phyloP scores from a whole-genome alignment of 129 eudicot species.

The Chrysanthemum seticuspe region DNA sequence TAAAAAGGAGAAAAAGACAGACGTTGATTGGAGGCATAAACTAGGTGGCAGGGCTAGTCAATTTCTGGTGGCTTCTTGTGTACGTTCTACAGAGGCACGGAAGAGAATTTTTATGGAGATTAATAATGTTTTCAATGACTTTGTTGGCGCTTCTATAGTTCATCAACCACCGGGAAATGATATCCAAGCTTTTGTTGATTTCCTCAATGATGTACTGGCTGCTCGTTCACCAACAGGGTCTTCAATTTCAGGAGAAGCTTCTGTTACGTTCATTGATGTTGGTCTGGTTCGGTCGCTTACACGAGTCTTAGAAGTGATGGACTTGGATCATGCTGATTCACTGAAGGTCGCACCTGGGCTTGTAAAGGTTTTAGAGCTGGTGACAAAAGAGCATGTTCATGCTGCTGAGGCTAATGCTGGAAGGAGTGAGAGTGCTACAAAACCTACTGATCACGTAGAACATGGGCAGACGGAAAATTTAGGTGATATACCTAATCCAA shows the following conservation, averaged over 20 bases:
- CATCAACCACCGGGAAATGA: slow-evolving; percentile 68
- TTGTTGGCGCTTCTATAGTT: slow-evolving; percentile 59
- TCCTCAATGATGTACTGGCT: slow-evolving; percentile 78
- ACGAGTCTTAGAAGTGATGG: slow-evolving; percentile 65
- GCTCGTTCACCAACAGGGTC: slow-evolving; percentile 92
- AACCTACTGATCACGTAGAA: slow-evolving; percentile 48
- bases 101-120: slow-evolving; percentile 74
- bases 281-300: slow-evolving; percentile 80
- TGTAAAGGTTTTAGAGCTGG: slow-evolving; percentile 82
- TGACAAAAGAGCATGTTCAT: slow-evolving; percentile 89
- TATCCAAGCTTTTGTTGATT: slow-evolving; percentile 65
- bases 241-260: slow-evolving; percentile 78
- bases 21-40: slow-evolving; percentile 89
- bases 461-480: slow-evolving; percentile 42
- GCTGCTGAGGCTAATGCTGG: slow-evolving; percentile 65
- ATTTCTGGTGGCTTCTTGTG: slow-evolving; percentile 85
- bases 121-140: slow-evolving; percentile 54
- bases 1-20: slow-evolving; percentile 64
- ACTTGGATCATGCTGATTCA: slow-evolving; percentile 81
- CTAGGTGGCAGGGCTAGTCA: slow-evolving; percentile 76
- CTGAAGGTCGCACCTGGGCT: slow-evolving; percentile 76
- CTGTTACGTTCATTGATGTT: slow-evolving; percentile 84
- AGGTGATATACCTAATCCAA: slow-evolving; percentile 49
- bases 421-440: slow-evolving; percentile 50
- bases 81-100: slow-evolving; percentile 93